Conservation (phyloP, 345 rosid genomes). For the Sonneratia caseolaris region DNA sequence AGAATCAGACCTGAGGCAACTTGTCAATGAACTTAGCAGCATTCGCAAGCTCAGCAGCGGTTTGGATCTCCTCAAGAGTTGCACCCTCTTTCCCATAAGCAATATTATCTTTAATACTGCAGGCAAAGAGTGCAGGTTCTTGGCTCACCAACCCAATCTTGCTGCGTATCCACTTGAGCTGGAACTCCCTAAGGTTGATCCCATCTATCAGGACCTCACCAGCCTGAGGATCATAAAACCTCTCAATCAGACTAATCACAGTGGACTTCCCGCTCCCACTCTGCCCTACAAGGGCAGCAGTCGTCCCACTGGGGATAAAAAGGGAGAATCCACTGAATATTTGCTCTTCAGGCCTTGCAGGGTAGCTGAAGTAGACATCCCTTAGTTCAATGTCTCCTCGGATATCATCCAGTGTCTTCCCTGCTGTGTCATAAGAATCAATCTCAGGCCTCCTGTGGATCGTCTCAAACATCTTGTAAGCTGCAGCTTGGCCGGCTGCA, state of each 20-base stretch:
- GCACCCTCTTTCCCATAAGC: conserved; percentile 31
- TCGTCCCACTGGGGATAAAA: conserved; percentile 19
- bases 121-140: conserved; percentile 27
- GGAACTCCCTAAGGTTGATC: conserved; percentile 20
- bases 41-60: conserved; percentile 29
- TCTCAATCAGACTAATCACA: conserved; percentile 23
- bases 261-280: conserved; percentile 41
- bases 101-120: conserved; percentile 30
- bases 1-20: conserved; percentile 24
- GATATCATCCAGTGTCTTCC: conserved; percentile 19
- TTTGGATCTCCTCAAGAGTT: conserved; percentile 22
- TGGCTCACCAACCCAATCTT: conserved; percentile 33
- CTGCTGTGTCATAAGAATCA: conserved; percentile 21
- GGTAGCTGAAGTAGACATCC: conserved; percentile 28
- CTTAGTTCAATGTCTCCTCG: conserved; percentile 25
- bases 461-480: conserved; percentile 30
- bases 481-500: conserved; percentile 32
- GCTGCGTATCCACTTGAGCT: conserved; percentile 26
- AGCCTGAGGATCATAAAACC: conserved; percentile 26
- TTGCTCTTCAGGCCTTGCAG: conserved; percentile 30
- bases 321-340: conserved; percentile 26
- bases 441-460: conserved; percentile 26
- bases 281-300: conserved; percentile 34
- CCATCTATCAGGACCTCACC: conserved; percentile 30
- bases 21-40: conserved; percentile 35